Evolutionary conservation across 176 grass and related monocot species (phyloP).

Genomic region (Dactylis glomerata): DNA sequence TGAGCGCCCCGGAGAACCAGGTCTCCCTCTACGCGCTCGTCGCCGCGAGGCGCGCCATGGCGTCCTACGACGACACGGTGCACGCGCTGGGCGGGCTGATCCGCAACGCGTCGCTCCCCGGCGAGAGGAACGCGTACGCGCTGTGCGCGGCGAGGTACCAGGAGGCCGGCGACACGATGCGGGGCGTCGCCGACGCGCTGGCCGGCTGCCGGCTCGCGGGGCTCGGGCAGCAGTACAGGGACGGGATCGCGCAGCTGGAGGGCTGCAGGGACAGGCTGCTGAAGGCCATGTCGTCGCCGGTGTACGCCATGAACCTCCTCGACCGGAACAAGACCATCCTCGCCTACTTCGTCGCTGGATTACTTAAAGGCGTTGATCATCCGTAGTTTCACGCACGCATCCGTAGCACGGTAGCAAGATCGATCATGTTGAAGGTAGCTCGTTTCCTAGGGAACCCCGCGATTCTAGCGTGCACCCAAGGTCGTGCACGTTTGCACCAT

Average conservation of each 20-base stretch:
- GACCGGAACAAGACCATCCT: slow-evolving; percentile 40
- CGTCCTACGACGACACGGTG: neutral
- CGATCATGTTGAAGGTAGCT: no score
- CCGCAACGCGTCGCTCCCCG: neutral
- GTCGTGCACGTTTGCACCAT: no score
- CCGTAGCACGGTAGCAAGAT: no score
- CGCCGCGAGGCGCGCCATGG: neutral
- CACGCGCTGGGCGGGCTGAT: neutral
- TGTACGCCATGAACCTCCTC: slow-evolving; percentile 28
- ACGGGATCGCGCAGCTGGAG: neutral
- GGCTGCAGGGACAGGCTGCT: neutral
- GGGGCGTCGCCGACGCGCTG: neutral
- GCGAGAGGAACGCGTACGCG: neutral
- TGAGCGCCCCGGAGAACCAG: neutral
- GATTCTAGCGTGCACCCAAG: no score
- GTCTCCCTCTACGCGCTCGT: slow-evolving; percentile 14
- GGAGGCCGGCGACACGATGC: neutral
- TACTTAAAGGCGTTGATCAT: no score
- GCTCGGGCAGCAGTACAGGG: neutral
- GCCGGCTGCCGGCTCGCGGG: neutral
- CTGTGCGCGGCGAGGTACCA: neutral
- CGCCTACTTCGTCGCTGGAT: neutral
- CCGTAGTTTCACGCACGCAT: no score
- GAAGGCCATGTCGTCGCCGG: neutral
- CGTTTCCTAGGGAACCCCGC: no score